Evolutionary conservation across 2,329 filamentous ascomycete species (phyloP).

Genomic region (Aspergillus texensis): DNA sequence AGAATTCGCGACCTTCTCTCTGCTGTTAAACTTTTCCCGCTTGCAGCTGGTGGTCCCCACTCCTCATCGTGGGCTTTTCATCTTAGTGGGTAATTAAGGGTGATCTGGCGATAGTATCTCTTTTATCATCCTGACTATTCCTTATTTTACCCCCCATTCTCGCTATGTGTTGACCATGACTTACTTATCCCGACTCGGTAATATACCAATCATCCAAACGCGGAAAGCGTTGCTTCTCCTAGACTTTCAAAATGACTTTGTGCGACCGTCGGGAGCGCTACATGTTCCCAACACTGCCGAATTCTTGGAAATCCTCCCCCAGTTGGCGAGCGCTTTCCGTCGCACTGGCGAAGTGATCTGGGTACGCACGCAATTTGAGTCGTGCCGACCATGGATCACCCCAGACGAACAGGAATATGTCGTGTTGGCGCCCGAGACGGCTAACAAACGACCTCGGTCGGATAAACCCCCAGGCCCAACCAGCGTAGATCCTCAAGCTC

Average conservation of each 20-base stretch:
- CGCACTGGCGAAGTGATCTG: slow-evolving; percentile 75
- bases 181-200: slow-evolving; percentile 31
- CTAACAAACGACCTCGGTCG: slow-evolving; percentile 1
- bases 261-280: slow-evolving; percentile 68
- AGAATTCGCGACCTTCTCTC: neutral
- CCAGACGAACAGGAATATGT: slow-evolving; percentile 50
- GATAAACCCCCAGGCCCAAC: slow-evolving; percentile 20
- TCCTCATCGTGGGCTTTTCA: neutral
- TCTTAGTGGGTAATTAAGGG: neutral
- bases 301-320: slow-evolving; percentile 68
- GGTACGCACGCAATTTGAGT: slow-evolving; percentile 75
- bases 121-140: neutral
- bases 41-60: neutral
- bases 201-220: slow-evolving; percentile 56
- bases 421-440: slow-evolving; percentile 40
- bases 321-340: slow-evolving; percentile 73
- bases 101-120: neutral
- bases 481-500: slow-evolving; percentile 14
- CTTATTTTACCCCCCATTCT: neutral
- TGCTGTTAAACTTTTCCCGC: neutral
- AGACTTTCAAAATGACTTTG: slow-evolving; percentile 90
- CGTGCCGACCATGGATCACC: slow-evolving; percentile 60
- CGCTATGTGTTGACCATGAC: slow-evolving; percentile 37
- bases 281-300: slow-evolving; percentile 64
- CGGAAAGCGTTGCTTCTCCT: slow-evolving; percentile 76